Conservation (phyloP, 441 rosid genomes). For the Flueggea neowawraea region DNA sequence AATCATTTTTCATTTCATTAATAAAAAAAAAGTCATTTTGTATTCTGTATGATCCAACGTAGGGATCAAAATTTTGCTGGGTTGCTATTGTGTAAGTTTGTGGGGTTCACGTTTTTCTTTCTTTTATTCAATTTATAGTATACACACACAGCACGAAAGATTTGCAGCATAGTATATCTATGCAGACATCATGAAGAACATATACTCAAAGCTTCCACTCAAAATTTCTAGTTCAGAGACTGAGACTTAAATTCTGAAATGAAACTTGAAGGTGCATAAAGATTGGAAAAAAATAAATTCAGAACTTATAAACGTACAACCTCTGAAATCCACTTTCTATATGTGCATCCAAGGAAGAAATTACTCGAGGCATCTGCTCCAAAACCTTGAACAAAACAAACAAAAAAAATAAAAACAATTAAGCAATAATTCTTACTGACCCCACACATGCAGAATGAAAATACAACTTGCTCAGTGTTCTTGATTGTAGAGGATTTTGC, state of each 20-base stretch:
- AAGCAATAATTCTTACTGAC: too few species aligned
- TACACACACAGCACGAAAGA: too few species aligned
- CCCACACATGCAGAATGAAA: background rate
- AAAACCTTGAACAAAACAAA: conserved; percentile 32
- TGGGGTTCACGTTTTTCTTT: too few species aligned
- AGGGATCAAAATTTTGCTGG: too few species aligned
- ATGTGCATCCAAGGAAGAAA: conserved; percentile 63
- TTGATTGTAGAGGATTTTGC: conserved; percentile 46
- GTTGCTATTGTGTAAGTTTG: too few species aligned
- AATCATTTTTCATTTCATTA: background rate
- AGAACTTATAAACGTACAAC: conserved; percentile 14
- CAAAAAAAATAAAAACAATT: background rate
- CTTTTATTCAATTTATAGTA: too few species aligned
- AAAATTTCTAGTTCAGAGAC: background rate
- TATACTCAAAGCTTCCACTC: background rate
- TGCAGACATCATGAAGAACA: background rate
- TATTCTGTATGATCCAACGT: too few species aligned
- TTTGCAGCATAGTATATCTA: too few species aligned
- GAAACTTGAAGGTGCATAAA: background rate
- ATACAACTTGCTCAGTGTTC: conserved; percentile 55
- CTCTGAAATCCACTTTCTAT: conserved; percentile 54
- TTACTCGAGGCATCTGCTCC: conserved; percentile 55
- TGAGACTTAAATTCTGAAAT: background rate
- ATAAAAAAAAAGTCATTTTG: too few species aligned
- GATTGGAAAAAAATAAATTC: background rate